Conservation (phyloP, 768 basidiomycete species). For the Amanita polypyramis region DNA sequence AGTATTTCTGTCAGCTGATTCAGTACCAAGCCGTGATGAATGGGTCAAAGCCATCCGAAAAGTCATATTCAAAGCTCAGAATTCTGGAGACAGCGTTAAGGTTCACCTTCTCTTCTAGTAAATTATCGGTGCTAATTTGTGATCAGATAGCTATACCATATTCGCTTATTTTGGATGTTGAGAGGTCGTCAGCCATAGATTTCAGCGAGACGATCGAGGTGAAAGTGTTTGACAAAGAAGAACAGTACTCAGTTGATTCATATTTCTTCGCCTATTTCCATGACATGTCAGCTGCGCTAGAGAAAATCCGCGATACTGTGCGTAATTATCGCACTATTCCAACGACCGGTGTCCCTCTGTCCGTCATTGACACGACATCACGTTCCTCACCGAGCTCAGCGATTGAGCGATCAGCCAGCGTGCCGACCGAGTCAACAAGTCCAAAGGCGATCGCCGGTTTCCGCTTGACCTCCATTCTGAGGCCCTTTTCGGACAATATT, state of each 20-base stretch:
- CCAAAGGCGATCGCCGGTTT: conserved; percentile 38
- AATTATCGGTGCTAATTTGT: conserved; percentile 1
- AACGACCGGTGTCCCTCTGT: conserved; percentile 22
- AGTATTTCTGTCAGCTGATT: conserved; percentile 65
- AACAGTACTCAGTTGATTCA: conserved; percentile 70
- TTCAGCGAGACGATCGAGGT: conserved; percentile 96
- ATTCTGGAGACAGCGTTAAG: conserved; percentile 94
- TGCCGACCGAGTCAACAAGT: conserved; percentile 22
- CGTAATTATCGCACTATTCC: conserved; percentile 37
- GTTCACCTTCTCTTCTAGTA: conserved; percentile 24
- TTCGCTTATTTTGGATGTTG: conserved; percentile 79
- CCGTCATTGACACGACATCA: conserved; percentile 52
- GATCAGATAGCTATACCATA: conserved; percentile 86
- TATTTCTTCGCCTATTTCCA: conserved; percentile 96
- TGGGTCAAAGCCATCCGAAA: conserved; percentile 95
- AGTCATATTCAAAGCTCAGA: conserved; percentile 93
- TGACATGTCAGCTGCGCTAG: conserved; percentile 64
- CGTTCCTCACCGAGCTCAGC: conserved; percentile 22
- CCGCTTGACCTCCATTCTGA: conserved; percentile 52
- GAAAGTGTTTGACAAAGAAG: conserved; percentile 78
- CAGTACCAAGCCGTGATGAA: conserved; percentile 75
- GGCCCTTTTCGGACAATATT: conserved; percentile 52
- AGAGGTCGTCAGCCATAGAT: conserved; percentile 81
- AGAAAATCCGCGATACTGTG: conserved; percentile 73
- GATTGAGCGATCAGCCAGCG: conserved; percentile 30